Evolutionary conservation across 345 rosid genomes (phyloP), one percentile per base, ranked within the genome.

Genomic region (Bruguiera sexangula): DNA sequence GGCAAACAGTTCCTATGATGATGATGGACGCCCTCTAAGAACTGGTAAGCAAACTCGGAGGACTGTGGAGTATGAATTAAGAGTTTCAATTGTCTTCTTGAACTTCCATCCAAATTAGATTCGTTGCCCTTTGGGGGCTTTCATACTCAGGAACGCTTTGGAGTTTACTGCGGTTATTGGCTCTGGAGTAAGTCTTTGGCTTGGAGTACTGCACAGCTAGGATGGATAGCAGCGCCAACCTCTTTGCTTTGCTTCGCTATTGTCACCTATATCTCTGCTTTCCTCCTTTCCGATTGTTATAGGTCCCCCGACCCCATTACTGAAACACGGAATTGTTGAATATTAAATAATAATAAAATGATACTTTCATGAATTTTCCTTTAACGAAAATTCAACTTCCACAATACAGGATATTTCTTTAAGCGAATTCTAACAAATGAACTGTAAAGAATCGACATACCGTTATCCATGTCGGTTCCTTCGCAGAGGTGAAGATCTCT

Each of bases 201-300:
- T 39, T 89, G 95, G 95, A 75, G 86, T 16, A 69, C 78, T 11
- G 76, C 95, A 3, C 95, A 89, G 70, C 78, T 89, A 10, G 95
- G 95, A 27, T 89, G 95, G 95, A 78, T 89, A 57, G 91, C 77
- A 13, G 91, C 91, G 15, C 95, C 95, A 2, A 30, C 58, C 27
- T 39, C 68, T 29, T 27, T 87, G 69, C 76, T 89, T 48, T 63
- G 76, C 58, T 89, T 89, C 21, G 88, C 95, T 5, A 65, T 76
- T 27, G 6, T 89, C 67, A 87, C 87, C 71, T 75, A 73, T 24
- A 6, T 84, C 57, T 85, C 91, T 19, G 69, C 87, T 15, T 78
- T 51, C 71, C 88, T 87, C 51, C 83, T 89, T 10, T 73, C 86
- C 5, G 85, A 89, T 66, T 89, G 87, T 57, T 89, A 86, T 59